These are phyloP conservation scores for Tarenaya hassleriana DNA, from an alignment of 345 rosid genomes.

Conservation along the genomic window DNA sequence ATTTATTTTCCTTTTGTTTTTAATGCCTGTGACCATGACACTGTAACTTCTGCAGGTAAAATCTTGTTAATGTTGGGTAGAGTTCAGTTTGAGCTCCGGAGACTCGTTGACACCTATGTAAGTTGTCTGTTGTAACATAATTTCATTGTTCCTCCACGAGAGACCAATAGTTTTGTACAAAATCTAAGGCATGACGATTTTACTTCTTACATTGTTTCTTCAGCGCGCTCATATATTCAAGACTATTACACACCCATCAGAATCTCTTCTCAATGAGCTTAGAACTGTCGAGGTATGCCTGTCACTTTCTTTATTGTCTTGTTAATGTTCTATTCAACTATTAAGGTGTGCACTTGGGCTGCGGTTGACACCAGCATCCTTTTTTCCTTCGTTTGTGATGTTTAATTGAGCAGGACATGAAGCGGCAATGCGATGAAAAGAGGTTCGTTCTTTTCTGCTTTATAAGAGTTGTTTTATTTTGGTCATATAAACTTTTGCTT, in stretches of 20 bases:
- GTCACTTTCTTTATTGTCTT: not conserved
- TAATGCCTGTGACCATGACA: constrained; percentile 13
- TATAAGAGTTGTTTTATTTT: constrained; percentile 17
- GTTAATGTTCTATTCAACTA: no score
- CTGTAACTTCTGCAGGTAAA: constrained; percentile 44
- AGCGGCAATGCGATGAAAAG: constrained; percentile 92
- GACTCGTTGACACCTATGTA: constrained; percentile 84
- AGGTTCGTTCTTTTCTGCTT: constrained; percentile 40
- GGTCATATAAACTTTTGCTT: constrained; percentile 11
- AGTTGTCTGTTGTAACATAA: constrained; percentile 34
- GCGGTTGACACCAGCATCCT: not conserved
- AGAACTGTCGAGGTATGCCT: constrained; percentile 83
- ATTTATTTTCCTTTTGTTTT: constrained; percentile 7
- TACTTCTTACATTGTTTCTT: constrained; percentile 13
- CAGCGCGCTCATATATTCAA: constrained; percentile 76
- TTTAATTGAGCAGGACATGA: constrained; percentile 75
- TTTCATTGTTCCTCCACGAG: constrained; percentile 5
- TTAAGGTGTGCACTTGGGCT: no score
- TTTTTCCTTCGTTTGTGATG: not conserved
- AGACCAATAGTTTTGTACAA: constrained; percentile 6
- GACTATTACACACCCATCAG: constrained; percentile 89
- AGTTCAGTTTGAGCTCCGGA: constrained; percentile 83
- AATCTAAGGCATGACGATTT: constrained; percentile 8
- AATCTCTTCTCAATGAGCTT: constrained; percentile 87
- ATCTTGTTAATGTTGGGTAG: constrained; percentile 62